phyloP scores from a whole-genome alignment of 306 rosid species.

The Coriaria nepalensis region DNA sequence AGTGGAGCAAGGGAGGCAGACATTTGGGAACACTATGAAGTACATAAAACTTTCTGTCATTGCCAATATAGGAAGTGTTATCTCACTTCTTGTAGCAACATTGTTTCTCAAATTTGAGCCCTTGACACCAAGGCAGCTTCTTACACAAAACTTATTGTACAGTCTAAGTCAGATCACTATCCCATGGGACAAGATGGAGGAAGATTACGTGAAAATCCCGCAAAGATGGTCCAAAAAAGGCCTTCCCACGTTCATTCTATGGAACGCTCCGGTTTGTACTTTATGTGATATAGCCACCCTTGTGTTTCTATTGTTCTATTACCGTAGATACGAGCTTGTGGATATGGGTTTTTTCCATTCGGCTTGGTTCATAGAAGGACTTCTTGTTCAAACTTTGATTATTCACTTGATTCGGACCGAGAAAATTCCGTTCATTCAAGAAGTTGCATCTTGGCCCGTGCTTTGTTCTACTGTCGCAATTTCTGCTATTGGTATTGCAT shows the following conservation, averaged over 20 bases:
- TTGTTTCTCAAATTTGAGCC: conserved; percentile 48
- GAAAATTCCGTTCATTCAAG: conserved; percentile 60
- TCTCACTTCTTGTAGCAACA: conserved; percentile 58
- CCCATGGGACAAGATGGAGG: conserved; percentile 63
- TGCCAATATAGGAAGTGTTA: conserved; percentile 60
- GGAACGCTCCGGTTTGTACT: conserved; percentile 79
- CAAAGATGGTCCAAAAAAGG: conserved; percentile 48
- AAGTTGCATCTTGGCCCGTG: conserved; percentile 75
- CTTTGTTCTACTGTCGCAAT: conserved; percentile 49
- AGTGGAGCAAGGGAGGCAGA: conserved; percentile 67
- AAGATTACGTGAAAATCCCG: conserved; percentile 44
- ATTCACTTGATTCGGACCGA: conserved; percentile 63
- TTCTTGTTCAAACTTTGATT: conserved; percentile 67
- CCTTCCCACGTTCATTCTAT: conserved; percentile 49
- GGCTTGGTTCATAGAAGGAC: conserved; percentile 78
- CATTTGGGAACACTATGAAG: conserved; percentile 80
- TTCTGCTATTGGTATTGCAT: conserved; percentile 44
- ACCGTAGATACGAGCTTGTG: conserved; percentile 5
- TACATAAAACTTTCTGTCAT: conserved; percentile 69
- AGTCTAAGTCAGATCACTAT: conserved; percentile 65
- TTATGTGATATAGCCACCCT: conserved; percentile 51
- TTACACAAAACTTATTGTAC: conserved; percentile 61
- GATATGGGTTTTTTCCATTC: conserved; percentile 42
- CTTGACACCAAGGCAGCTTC: conserved; percentile 51
- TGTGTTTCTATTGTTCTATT: conserved; percentile 45